phyloP scores from a whole-genome alignment of 2,329 filamentous ascomycete genomes.

The Tolypocladium inflatum region DNA sequence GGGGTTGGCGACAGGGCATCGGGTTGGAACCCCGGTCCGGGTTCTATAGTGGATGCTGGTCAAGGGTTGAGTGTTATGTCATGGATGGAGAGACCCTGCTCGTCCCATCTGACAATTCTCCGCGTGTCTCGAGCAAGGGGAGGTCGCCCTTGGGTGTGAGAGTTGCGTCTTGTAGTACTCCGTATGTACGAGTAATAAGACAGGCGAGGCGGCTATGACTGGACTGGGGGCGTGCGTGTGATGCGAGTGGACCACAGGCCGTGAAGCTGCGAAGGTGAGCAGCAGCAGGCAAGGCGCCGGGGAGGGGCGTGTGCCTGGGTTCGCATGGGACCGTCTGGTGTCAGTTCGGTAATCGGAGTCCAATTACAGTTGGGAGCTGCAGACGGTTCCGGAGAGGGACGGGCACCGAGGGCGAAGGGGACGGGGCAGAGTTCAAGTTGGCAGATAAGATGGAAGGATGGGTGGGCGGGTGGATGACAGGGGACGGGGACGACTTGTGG shows the following conservation, averaged over 20 bases:
- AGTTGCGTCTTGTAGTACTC: conserved; percentile 10
- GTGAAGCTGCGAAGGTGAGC: neutral
- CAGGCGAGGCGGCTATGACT: conserved; percentile 12
- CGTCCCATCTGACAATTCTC: conserved; percentile 26
- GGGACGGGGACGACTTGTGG: conserved; percentile 1
- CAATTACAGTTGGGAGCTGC: neutral
- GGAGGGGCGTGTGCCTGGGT: conserved; percentile 11
- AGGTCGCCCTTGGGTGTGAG: conserved; percentile 10
- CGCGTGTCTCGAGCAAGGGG: conserved; percentile 18
- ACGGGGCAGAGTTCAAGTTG: neutral
- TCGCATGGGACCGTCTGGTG: conserved; percentile 10
- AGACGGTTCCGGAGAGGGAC: neutral
- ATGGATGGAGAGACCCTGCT: conserved; percentile 20
- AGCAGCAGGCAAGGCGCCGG: neutral
- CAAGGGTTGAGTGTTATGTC: conserved; percentile 24
- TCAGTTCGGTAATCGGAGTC: conserved; percentile 9
- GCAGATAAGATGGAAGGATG: neutral
- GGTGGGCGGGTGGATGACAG: neutral
- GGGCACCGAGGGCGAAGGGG: neutral
- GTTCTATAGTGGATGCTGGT: conserved; percentile 27
- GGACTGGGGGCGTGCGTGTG: conserved; percentile 4
- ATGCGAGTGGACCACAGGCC: conserved; percentile 6
- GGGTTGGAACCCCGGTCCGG: conserved; percentile 22
- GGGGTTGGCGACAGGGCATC: conserved; percentile 28
- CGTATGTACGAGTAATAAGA: conserved; percentile 9